phyloP scores from a whole-genome alignment of 2,329 filamentous ascomycete genomes.

The Talaromyces islandicus region DNA sequence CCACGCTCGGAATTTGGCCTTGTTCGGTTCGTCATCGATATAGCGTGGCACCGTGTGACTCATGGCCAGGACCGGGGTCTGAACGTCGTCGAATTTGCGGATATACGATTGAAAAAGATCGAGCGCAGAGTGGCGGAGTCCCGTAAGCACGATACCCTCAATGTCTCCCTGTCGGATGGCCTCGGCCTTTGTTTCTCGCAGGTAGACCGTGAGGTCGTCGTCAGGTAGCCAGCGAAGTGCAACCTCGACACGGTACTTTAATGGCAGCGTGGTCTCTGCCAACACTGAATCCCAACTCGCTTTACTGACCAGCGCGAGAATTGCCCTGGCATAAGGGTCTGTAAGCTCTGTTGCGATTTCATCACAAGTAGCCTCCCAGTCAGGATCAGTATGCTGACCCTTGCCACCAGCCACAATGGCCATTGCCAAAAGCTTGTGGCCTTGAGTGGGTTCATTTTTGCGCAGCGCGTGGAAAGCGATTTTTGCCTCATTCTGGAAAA shows the following conservation, averaged over 20 bases:
- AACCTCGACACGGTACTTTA: slow-evolving; percentile 56
- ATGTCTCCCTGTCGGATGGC: slow-evolving; percentile 51
- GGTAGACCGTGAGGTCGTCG: slow-evolving; percentile 44
- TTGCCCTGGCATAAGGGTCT: slow-evolving; percentile 57
- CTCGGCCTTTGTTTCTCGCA: slow-evolving; percentile 48
- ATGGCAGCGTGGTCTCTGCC: slow-evolving; percentile 51
- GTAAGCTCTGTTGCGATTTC: slow-evolving; percentile 58
- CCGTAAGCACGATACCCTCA: slow-evolving; percentile 58
- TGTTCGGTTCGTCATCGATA: slow-evolving; percentile 47
- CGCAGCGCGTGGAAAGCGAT: slow-evolving; percentile 53
- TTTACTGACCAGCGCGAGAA: slow-evolving; percentile 55
- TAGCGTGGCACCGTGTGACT: slow-evolving; percentile 55
- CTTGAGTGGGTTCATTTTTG: slow-evolving; percentile 47
- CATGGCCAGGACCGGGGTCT: slow-evolving; percentile 57
- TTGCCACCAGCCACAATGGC: slow-evolving; percentile 42
- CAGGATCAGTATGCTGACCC: slow-evolving; percentile 43
- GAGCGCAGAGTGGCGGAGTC: slow-evolving; percentile 52
- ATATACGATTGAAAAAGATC: slow-evolving; percentile 58
- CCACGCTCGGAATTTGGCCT: slow-evolving; percentile 53
- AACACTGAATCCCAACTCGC: slow-evolving; percentile 57
- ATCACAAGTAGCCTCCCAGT: slow-evolving; percentile 56
- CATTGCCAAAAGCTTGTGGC: slow-evolving; percentile 52
- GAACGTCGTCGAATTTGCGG: slow-evolving; percentile 53
- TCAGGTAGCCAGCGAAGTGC: slow-evolving; percentile 50
- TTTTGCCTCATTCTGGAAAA: slow-evolving; percentile 55